phyloP scores from a whole-genome alignment of 2,329 filamentous ascomycete genomes.

The Hirsutella rhossiliensis region DNA sequence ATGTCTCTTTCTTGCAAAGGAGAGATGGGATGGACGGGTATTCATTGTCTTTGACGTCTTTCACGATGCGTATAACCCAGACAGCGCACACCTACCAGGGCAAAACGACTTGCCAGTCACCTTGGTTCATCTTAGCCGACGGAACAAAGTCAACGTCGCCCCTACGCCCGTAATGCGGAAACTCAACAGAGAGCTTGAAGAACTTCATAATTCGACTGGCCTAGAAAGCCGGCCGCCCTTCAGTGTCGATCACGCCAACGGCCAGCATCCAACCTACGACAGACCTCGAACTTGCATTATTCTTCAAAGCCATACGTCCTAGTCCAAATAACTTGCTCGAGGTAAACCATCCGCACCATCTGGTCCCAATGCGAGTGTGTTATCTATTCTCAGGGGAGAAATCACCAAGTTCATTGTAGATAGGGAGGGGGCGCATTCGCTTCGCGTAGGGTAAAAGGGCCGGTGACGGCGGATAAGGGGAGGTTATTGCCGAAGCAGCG shows the following conservation, averaged over 20 bases:
- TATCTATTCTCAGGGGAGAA: neutral
- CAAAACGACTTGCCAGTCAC: conserved; percentile 4
- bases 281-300: neutral
- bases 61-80: conserved; percentile 6
- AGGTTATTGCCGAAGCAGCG: neutral
- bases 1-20: neutral
- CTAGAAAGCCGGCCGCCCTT: conserved; percentile 4
- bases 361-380: neutral
- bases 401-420: neutral
- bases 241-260: conserved; percentile 3
- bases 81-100: conserved; percentile 3
- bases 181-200: conserved; percentile 3
- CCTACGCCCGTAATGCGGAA: neutral
- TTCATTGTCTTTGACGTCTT: conserved; percentile 7
- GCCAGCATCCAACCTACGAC: conserved; percentile 3
- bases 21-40: neutral
- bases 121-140: conserved; percentile 1
- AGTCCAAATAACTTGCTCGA: neutral
- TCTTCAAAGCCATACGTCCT: neutral
- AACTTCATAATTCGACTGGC: conserved; percentile 1
- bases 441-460: neutral
- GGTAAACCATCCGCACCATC: neutral
- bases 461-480: neutral
- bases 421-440: neutral
- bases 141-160: neutral